Percentiles rank a stretch among this genome's conserved stretches.
phyloP scores from a whole-genome alignment of 768 basidiomycete species.

The Cystobasidium ongulense region DNA sequence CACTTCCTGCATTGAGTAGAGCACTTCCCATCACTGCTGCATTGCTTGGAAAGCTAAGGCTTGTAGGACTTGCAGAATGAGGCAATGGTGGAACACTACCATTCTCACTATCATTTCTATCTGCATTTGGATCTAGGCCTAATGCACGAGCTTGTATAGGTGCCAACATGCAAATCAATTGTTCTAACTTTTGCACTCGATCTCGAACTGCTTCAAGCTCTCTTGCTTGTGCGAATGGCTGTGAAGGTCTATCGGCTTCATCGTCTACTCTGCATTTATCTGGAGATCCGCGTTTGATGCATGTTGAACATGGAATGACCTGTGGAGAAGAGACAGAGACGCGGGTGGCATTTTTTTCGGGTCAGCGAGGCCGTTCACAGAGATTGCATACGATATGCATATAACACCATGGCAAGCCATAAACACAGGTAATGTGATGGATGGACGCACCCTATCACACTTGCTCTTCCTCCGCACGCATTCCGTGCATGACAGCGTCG shows the following conservation, averaged over 20 bases:
- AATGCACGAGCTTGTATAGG: constrained; percentile 16
- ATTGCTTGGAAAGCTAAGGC: not conserved
- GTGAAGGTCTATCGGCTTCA: constrained; percentile 27
- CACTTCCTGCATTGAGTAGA: not conserved
- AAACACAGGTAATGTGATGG: not conserved
- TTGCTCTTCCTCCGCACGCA: constrained; percentile 28
- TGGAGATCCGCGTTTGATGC: constrained; percentile 24
- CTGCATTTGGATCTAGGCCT: not conserved
- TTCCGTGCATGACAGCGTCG: constrained; percentile 16
- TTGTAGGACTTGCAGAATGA: not conserved
- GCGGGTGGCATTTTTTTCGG: not conserved
- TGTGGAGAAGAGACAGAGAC: not conserved
- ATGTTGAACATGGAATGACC: constrained; percentile 27
- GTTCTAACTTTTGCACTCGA: constrained; percentile 12
- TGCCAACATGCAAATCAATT: constrained; percentile 12
- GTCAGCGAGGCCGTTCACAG: too few relatives aligned
- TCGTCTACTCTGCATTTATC: constrained; percentile 27
- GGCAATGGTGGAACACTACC: not conserved
- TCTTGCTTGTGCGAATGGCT: constrained; percentile 30
- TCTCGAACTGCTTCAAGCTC: constrained; percentile 16
- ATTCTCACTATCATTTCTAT: not conserved
- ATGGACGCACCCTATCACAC: constrained; percentile 17
- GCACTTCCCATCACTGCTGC: not conserved
- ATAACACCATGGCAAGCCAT: not conserved
- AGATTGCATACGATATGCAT: too few relatives aligned